These are phyloP conservation scores for Coprinopsis strossmayeri DNA, from an alignment of 768 basidiomycete species.

Conservation along the genomic window DNA sequence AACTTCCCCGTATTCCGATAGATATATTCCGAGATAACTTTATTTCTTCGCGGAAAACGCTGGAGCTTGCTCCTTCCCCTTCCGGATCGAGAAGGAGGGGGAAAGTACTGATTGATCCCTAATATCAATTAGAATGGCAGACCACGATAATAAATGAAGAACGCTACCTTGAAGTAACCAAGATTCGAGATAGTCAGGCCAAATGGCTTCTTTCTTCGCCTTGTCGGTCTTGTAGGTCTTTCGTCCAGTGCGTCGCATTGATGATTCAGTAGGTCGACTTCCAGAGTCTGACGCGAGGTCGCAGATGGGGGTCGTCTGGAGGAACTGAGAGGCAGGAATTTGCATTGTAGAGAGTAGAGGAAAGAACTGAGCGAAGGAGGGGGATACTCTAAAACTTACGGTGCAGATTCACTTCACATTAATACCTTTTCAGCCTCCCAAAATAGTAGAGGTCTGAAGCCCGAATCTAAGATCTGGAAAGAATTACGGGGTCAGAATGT, in stretches of 20 bases:
- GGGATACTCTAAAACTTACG: not conserved
- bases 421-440: not conserved
- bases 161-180: slow-evolving; percentile 19
- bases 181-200: slow-evolving; percentile 19
- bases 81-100: slow-evolving; percentile 8
- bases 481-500: slow-evolving; percentile 6
- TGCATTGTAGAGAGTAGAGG: not conserved
- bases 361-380: not conserved
- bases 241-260: slow-evolving; percentile 16
- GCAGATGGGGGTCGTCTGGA: not conserved
- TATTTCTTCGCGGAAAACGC: slow-evolving; percentile 68
- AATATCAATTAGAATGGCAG: not conserved
- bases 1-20: slow-evolving; percentile 52
- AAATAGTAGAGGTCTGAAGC: not conserved
- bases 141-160: not conserved
- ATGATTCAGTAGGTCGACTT: not conserved
- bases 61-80: slow-evolving; percentile 22
- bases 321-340: not conserved
- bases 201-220: slow-evolving; percentile 18
- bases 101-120: slow-evolving; percentile 12
- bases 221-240: slow-evolving; percentile 24
- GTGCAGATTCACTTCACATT: not conserved
- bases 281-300: not conserved
- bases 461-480: slow-evolving; percentile 3
- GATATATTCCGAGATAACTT: slow-evolving; percentile 68